phyloP scores from a whole-genome alignment of 1,284 basidiomycete genomes.

The Melampsora americana region DNA sequence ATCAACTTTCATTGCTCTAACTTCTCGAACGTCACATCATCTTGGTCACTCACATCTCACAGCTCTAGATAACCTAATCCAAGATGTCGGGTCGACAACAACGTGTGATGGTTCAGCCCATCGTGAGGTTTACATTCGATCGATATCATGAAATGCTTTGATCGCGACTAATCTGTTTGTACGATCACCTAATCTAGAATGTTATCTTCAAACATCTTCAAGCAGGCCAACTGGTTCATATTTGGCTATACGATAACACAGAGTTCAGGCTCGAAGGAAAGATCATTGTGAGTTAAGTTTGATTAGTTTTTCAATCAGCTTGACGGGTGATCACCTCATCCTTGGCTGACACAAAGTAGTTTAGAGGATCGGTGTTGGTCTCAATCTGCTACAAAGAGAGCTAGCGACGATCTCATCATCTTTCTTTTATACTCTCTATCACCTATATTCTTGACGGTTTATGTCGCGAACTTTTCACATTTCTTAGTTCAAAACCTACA shows the following conservation, averaged over 20 bases:
- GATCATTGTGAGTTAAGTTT: constrained; percentile 74
- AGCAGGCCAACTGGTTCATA: constrained; percentile 66
- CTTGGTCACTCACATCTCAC: too few species aligned
- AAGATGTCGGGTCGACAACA: constrained; percentile 83
- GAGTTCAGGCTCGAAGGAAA: constrained; percentile 95
- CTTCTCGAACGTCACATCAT: too few species aligned
- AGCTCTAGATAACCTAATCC: too few species aligned
- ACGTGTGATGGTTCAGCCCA: constrained; percentile 75
- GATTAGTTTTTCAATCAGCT: constrained; percentile 43
- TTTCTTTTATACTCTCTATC: background rate
- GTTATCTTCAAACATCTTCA: constrained; percentile 99
- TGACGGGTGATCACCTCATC: background rate
- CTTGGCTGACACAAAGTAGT: background rate
- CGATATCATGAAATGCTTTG: background rate
- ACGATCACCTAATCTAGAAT: constrained; percentile 62
- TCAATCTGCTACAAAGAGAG: background rate
- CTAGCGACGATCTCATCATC: background rate
- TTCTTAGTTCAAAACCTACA: background rate
- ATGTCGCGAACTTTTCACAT: background rate
- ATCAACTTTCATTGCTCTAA: too few species aligned
- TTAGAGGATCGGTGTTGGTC: constrained; percentile 21
- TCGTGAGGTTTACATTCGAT: constrained; percentile 39
- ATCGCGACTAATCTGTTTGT: constrained; percentile 47
- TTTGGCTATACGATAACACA: constrained; percentile 97
- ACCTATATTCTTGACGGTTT: background rate